Conservation (phyloP, 23 red algal species). For the Agarophyton chilense region DNA sequence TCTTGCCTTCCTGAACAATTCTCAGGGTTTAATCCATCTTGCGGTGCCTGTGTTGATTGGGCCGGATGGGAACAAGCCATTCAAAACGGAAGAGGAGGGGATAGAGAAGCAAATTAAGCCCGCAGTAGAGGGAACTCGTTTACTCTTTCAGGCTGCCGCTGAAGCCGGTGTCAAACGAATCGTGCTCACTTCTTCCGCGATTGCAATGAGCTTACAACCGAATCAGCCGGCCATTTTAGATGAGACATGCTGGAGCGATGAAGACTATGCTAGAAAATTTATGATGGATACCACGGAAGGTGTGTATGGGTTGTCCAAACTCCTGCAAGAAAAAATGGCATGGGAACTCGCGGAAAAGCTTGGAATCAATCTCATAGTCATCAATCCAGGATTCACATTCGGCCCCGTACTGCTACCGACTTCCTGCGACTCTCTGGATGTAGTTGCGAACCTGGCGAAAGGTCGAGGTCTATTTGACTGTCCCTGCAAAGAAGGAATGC, state of each 20-base stretch:
- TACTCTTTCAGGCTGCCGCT: slow-evolving; percentile 10
- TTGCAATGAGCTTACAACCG: slow-evolving; percentile 12
- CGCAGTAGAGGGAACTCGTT: slow-evolving; percentile 22
- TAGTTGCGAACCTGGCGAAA: background rate
- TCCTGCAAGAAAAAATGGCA: slow-evolving; percentile 29
- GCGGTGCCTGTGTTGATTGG: slow-evolving; percentile 16
- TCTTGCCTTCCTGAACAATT: slow-evolving; percentile 1
- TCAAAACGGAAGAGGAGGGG: slow-evolving; percentile 25
- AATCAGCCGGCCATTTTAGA: background rate
- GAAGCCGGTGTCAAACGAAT: slow-evolving; percentile 31
- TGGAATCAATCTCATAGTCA: slow-evolving; percentile 32
- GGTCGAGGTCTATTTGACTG: background rate
- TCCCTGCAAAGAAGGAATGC: slow-evolving; percentile 6
- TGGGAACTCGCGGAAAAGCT: slow-evolving; percentile 20
- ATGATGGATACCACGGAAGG: background rate
- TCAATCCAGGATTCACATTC: slow-evolving; percentile 23
- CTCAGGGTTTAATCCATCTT: slow-evolving; percentile 17
- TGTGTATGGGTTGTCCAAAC: slow-evolving; percentile 10
- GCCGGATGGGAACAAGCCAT: background rate
- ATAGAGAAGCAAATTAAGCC: slow-evolving; percentile 40
- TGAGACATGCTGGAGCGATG: slow-evolving; percentile 39
- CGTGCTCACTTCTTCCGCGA: slow-evolving; percentile 34
- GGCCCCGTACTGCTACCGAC: slow-evolving; percentile 18
- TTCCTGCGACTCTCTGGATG: slow-evolving; percentile 9
- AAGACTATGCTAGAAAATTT: background rate